Base-by-base conservation (phyloP, 192 early-diverging fungal species). In the Backusella liffmaniae region DNA sequence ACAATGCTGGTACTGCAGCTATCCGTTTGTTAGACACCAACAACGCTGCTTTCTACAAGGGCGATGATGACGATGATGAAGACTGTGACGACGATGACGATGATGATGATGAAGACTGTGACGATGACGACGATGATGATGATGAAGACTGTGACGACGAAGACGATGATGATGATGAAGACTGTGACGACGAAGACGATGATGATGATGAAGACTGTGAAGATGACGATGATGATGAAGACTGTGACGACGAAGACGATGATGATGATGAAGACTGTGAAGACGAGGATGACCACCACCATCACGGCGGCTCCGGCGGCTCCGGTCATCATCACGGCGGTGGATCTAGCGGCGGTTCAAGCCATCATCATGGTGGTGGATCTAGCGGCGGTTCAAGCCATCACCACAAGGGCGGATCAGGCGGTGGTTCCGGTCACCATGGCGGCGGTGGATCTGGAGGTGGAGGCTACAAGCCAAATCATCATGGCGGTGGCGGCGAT, bases 1-100 rank as follows among this genome's bases (percentile, higher is more conserved):
- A 74, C 32, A 76, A 75, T 32, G 73, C 68, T 6, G 80, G 80
- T 53, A 77, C 72, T 30, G 80, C 73, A 53, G 80, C 80, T 23
- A 73, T 81, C 10, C 80, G 80, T 30, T 32, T 81, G 35, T 49
- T 81, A 34, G 39, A 66, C 13, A 44, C 49, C 21, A 23, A 23
- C n/a, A 56, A 68, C 10, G 71, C 67, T 36, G 21, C 70, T 29
- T 72, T 80, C 36, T 44, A 37, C 21, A 77, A 76, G 67, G 26
- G 66, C 8, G 70, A 39, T 9, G 56, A 44, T 26, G 37, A 72
- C 5, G 32, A 49, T 5, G 62, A 39, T 15, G 42, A 73, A 3
- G 36, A 67, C 6, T 13, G 29, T 0, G 73, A 32, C 23, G 29
- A 67, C 16, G 42, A 29, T 0, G 13, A 23, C 2, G 59, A 66